phyloP scores from a whole-genome alignment of 2,329 filamentous ascomycete species.

The Trematosphaeria pertusa region DNA sequence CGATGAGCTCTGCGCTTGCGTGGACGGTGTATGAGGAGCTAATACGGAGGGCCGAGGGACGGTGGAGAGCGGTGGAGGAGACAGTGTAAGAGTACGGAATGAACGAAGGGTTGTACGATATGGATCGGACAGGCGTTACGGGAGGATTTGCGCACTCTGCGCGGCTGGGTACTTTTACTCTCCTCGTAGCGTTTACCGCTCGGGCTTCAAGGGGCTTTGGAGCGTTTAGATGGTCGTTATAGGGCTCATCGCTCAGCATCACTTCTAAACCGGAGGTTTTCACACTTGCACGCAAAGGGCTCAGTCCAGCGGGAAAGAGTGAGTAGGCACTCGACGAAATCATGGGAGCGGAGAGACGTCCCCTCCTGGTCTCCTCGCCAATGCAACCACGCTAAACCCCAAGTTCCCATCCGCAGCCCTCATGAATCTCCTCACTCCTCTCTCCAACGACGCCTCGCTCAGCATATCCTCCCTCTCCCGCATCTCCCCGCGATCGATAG shows the following conservation, averaged over 20 bases:
- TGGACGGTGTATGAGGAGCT: constrained; percentile 98
- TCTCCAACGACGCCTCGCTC: not conserved
- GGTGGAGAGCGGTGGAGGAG: constrained; percentile 35
- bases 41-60: constrained; percentile 72
- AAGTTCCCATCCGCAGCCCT: too few species aligned
- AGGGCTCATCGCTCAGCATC: constrained; percentile 8
- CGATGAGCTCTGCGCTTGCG: constrained; percentile 89
- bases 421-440: not conserved
- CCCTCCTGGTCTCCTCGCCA: too few species aligned
- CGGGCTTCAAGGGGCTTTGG: not conserved
- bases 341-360: too few species aligned
- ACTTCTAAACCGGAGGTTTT: too few species aligned
- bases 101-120: constrained; percentile 11
- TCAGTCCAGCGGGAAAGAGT: too few species aligned
- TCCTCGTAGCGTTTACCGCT: not conserved
- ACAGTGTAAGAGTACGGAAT: constrained; percentile 25
- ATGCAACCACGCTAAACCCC: too few species aligned
- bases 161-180: not conserved
- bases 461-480: not conserved
- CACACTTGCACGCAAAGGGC: too few species aligned
- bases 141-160: not conserved
- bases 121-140: not conserved
- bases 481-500: not conserved
- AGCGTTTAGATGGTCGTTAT: constrained; percentile 1
- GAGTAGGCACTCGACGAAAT: too few species aligned